Evolutionary conservation across 768 basidiomycete species (phyloP), one percentile per base, ranked within the genome.

Genomic region (Polyporus arcularius): DNA sequence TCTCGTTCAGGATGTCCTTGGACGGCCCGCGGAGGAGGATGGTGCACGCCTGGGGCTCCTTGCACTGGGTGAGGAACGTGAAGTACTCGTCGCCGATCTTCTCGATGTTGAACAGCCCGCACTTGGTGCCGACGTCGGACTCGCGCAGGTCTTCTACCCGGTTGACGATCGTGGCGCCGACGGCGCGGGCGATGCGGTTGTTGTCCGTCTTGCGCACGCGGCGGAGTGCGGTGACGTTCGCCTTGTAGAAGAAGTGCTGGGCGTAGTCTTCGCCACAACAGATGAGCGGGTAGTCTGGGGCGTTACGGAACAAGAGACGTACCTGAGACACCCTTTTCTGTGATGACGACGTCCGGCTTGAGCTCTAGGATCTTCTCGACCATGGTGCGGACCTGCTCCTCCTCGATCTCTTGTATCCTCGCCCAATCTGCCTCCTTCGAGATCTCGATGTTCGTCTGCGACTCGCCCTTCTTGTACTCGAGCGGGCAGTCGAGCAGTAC

Each of bases 1-100:
- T 93, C 78, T 98, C 97, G 74, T 98, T 97, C 51, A 99, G 81
- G 68, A 98, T 94, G 70, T 98, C 97, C 75, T 98, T 99, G 2
- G 94, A 96, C 0, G 97, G 97, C 1, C 97, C 96, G 43, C 96
- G 94, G 14, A 99, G 90, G 49, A 99, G 85, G 76, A 98, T 94
- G 11, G 96, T 98, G 82, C 97, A 98, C 0, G 96, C 97, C 78
- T 97, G 96, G 4, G 97, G 97, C 14, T 82, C 79, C 39, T 78
- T 76, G 78, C 97, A 99, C 71, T 94, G 86, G n/a, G 89, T 92
- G 52, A 98, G 82, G 86, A 98, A 98, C 32, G 96, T 89, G 74
- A 98, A 99, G 80, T 98, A 98, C 92, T 98, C 97, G 74, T 99
- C 96, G 8, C 96, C 96, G 28, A 98, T 90, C 74, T 98, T 98